Evolutionary conservation across 208 protist genomes (phyloP).

Genomic region (Crithidia thermophila): DNA sequence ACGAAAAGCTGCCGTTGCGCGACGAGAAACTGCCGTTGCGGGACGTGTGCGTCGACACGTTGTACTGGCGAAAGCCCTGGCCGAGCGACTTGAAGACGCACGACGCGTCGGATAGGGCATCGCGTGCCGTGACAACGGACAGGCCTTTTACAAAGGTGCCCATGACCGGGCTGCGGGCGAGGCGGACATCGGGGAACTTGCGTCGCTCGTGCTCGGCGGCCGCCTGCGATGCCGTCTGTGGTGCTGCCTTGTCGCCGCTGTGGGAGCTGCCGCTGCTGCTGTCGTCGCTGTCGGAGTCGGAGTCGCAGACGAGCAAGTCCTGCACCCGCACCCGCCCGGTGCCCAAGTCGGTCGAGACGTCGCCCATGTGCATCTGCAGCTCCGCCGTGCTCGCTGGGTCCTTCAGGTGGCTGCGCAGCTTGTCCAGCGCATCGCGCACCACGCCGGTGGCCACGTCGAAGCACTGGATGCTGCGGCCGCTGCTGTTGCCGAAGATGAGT

Average conservation of each 20-base stretch:
- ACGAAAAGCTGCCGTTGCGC: conserved; percentile 6
- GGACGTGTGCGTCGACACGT: conserved; percentile 7
- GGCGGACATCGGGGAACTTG: conserved; percentile 6
- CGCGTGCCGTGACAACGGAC: background rate
- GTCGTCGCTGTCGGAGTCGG: background rate
- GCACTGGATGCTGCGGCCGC: conserved; percentile 18
- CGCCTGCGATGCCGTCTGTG: background rate
- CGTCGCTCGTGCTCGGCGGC: background rate
- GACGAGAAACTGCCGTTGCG: conserved; percentile 8
- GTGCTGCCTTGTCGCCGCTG: background rate
- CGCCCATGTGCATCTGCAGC: conserved; percentile 20
- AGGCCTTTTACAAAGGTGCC: conserved; percentile 23
- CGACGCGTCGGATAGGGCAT: background rate
- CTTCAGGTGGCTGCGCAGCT: conserved; percentile 8
- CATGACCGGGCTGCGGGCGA: conserved; percentile 25
- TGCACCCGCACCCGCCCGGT: conserved; percentile 1
- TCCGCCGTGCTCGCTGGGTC: conserved; percentile 19
- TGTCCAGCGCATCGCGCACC: conserved; percentile 10
- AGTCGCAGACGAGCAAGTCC: conserved; percentile 9
- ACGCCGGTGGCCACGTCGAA: conserved; percentile 13
- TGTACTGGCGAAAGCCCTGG: conserved; percentile 24
- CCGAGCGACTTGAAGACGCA: conserved; percentile 2
- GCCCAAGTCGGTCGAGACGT: background rate
- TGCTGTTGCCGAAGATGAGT: conserved; percentile 32
- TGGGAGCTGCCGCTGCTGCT: conserved; percentile 2